phyloP scores from a whole-genome alignment of 768 basidiomycete genomes.

The Suillus subalutaceus region DNA sequence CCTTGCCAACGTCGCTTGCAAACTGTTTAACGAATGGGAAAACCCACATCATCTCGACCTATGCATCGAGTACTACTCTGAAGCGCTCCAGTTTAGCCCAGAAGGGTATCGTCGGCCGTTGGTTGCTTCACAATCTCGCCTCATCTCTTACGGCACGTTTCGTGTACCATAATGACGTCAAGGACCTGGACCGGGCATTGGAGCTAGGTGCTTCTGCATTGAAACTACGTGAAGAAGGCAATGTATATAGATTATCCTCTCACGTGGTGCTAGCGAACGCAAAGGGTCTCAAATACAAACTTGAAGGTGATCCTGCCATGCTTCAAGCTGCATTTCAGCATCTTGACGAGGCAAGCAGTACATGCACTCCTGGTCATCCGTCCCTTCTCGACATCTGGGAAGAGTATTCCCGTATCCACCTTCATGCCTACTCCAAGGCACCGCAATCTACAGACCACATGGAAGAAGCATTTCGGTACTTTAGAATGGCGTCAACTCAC shows the following conservation, averaged over 20 bases:
- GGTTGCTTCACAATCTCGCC: slow-evolving; percentile 20
- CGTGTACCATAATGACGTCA: slow-evolving; percentile 17
- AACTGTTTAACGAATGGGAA: slow-evolving; percentile 26
- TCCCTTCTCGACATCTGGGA: slow-evolving; percentile 26
- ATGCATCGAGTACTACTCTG: slow-evolving; percentile 28
- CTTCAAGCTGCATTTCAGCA: slow-evolving; percentile 31
- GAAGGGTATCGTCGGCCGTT: neutral
- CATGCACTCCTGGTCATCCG: slow-evolving; percentile 23
- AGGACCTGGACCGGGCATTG: slow-evolving; percentile 30
- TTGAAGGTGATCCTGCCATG: slow-evolving; percentile 19
- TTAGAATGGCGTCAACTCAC: slow-evolving; percentile 23
- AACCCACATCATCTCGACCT: slow-evolving; percentile 28
- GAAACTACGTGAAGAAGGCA: slow-evolving; percentile 23
- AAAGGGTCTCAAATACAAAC: neutral
- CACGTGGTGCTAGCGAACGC: neutral
- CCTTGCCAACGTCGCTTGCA: slow-evolving; percentile 22
- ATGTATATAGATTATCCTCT: slow-evolving; percentile 19
- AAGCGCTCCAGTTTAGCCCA: slow-evolving; percentile 26
- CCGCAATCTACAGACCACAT: slow-evolving; percentile 20
- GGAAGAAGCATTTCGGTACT: slow-evolving; percentile 28
- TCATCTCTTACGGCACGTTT: slow-evolving; percentile 20
- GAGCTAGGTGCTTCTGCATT: slow-evolving; percentile 21
- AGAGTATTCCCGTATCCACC: slow-evolving; percentile 23
- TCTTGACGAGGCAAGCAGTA: slow-evolving; percentile 26
- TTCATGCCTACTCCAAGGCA: slow-evolving; percentile 28